Base-by-base conservation (phyloP, 305 asterid species). In the Fraxinus sp. region DNA sequence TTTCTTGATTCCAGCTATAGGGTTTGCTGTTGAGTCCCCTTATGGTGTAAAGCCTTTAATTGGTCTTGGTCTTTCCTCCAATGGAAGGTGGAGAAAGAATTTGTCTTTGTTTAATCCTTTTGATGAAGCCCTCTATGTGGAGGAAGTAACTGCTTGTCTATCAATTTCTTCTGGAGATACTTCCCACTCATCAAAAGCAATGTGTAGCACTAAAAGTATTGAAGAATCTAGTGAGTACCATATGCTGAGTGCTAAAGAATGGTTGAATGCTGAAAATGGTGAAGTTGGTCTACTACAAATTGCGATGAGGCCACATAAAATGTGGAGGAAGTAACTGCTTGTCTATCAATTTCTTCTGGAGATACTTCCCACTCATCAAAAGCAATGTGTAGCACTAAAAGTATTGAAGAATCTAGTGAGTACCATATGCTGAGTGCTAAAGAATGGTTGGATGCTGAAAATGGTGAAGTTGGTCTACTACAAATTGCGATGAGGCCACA, bases 31-130 rank as follows among this genome's bases (percentile, higher is more conserved):
- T 73, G 93, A 93, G 83, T 94, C 99, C 4, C 98, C 97, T 37
- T 95, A 92, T 85, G 80, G 83, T 68, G 80, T 92, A 71, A 85
- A 87, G 76, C 90, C 96, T 77, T 85, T 92, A 13, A 75, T 86
- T 84, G 89, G 88, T 36, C 86, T 86, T 62, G 93, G 87, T 80
- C 76, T 89, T 84, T 88, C 95, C 78, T 87, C 95, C 9, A 80
- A 74, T 81, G 97, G 94, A 88, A 88, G 91, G 92, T 89, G 88
- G 95, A 92, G 92, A 84, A 91, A 90, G 84, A 92, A 90, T 85
- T 81, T 94, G 78, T 93, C 97, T 49, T 85, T 96, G 90, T 91
- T 87, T 85, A 96, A 94, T 88, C 99, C 97, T 71, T 93, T 86
- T 86, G 33, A 87, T 83, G 98, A 92, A 84, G 88, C 96, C 85